phyloP scores from a whole-genome alignment of 2,329 filamentous ascomycete species.

The Alternaria incomplexa region DNA sequence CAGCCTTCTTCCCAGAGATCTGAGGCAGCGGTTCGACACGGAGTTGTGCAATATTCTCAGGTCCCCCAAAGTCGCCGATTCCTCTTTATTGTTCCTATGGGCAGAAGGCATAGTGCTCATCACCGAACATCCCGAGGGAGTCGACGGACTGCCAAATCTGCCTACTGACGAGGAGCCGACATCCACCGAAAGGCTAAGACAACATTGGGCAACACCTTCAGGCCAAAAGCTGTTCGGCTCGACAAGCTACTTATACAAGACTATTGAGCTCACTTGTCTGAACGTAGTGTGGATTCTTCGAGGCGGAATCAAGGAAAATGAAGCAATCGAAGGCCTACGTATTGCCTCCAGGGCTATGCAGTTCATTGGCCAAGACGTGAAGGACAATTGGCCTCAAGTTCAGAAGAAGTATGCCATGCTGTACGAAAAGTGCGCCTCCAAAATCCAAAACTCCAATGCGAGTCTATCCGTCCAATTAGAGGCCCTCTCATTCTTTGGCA shows the following conservation, averaged over 20 bases:
- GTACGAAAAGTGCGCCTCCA: slow-evolving; percentile 36
- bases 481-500: slow-evolving; percentile 36
- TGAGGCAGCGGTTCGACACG: slow-evolving; percentile 32
- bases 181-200: slow-evolving; percentile 7
- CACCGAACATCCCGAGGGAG: slow-evolving; percentile 27
- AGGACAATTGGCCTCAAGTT: slow-evolving; percentile 32
- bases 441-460: slow-evolving; percentile 29
- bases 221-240: slow-evolving; percentile 43
- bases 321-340: slow-evolving; percentile 39
- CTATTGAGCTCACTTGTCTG: slow-evolving; percentile 37
- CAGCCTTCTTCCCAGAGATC: slow-evolving; percentile 27
- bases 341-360: slow-evolving; percentile 40
- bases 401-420: slow-evolving; percentile 22
- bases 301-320: slow-evolving; percentile 30
- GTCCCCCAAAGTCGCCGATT: slow-evolving; percentile 25
- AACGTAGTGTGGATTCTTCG: slow-evolving; percentile 41
- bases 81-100: slow-evolving; percentile 41
- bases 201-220: slow-evolving; percentile 37
- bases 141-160: neutral
- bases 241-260: slow-evolving; percentile 31
- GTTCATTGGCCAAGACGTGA: slow-evolving; percentile 26
- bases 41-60: slow-evolving; percentile 36
- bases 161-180: slow-evolving; percentile 3
- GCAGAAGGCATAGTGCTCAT: slow-evolving; percentile 42
- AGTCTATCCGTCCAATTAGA: slow-evolving; percentile 36